A percentile compares a stretch with the other conserved stretches of the same genome.
Evolutionary conservation across 768 basidiomycete species (phyloP).

Genomic region (Lentinula boryana): DNA sequence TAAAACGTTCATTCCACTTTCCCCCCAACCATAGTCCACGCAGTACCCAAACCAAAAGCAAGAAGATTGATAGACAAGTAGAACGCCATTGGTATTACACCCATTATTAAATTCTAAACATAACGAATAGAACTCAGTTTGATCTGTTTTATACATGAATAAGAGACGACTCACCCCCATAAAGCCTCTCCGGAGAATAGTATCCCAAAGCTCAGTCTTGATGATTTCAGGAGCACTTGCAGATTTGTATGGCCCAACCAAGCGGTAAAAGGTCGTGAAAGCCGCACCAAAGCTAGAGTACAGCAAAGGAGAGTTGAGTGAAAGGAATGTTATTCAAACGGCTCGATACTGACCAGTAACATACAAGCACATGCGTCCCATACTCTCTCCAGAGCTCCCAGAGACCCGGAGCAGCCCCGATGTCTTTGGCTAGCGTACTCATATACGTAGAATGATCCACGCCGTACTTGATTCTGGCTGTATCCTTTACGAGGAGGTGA

Average conservation of each 20-base stretch:
- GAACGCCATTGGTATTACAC: slow-evolving; percentile 45
- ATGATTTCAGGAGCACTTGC: slow-evolving; percentile 34
- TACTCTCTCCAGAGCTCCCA: slow-evolving; percentile 40
- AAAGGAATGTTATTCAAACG: background rate
- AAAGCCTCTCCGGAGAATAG: slow-evolving; percentile 43
- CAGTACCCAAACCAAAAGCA: slow-evolving; percentile 15
- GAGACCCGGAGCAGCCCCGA: slow-evolving; percentile 47
- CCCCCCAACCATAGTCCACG: slow-evolving; percentile 6
- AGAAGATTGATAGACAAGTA: slow-evolving; percentile 26
- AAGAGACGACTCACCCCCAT: background rate
- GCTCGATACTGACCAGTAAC: slow-evolving; percentile 42
- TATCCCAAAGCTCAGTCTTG: slow-evolving; percentile 56
- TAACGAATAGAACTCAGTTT: slow-evolving; percentile 10
- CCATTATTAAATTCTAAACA: slow-evolving; percentile 53
- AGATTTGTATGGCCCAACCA: slow-evolving; percentile 46
- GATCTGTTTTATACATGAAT: too few relatives aligned
- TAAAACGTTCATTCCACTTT: background rate
- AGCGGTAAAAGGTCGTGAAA: slow-evolving; percentile 53
- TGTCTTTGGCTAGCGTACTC: slow-evolving; percentile 51
- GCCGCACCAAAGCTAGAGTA: slow-evolving; percentile 46
- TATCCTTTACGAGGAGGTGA: slow-evolving; percentile 45
- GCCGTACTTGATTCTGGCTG: slow-evolving; percentile 52
- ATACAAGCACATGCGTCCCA: slow-evolving; percentile 42
- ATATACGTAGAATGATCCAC: slow-evolving; percentile 55
- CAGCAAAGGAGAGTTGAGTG: background rate